phyloP scores from a whole-genome alignment of 2,329 filamentous ascomycete species.

The Sporothrix euskadiensis region DNA sequence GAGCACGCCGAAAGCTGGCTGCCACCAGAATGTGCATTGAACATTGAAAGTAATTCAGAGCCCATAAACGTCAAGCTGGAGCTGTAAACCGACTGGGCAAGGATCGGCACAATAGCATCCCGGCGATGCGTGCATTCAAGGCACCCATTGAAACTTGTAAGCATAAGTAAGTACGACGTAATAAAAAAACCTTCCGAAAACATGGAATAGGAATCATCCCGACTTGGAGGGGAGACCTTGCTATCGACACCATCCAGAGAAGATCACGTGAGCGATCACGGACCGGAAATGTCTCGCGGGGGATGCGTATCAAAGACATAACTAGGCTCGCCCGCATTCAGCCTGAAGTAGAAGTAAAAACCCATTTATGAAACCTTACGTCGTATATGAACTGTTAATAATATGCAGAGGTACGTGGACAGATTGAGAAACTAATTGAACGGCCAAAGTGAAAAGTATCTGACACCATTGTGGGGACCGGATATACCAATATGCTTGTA shows the following conservation, averaged over 20 bases:
- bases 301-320: not conserved
- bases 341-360: not conserved
- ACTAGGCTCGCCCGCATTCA: not conserved
- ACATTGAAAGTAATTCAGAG: not conserved
- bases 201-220: not conserved
- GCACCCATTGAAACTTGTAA: no score
- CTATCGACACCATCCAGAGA: not conserved
- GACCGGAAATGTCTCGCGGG: not conserved
- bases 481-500: not conserved
- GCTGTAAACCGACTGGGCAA: not conserved
- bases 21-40: no score
- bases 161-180: no score
- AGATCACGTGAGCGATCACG: not conserved
- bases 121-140: not conserved
- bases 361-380: not conserved
- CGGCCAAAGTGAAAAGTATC: not conserved
- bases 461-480: not conserved
- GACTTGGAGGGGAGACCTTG: not conserved
- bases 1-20: no score
- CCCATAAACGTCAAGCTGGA: not conserved
- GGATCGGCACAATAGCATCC: not conserved
- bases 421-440: not conserved
- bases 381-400: not conserved
- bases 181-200: no score
- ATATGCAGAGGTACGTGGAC: not conserved